Conservation (phyloP, 768 basidiomycete genomes). For the Lactifluus pinguis region DNA sequence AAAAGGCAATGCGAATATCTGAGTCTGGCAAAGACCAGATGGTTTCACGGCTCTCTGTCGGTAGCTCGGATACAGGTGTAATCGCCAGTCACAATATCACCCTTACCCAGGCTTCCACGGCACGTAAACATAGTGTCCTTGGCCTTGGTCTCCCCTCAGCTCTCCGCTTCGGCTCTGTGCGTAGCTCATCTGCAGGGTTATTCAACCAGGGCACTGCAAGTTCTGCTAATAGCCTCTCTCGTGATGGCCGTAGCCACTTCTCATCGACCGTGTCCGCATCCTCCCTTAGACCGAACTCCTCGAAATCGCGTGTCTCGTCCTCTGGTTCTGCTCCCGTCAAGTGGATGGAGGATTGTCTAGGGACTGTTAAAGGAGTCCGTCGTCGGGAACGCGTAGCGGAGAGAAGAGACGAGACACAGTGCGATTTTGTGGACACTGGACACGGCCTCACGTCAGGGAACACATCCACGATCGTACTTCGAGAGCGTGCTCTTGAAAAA, state of each 20-base stretch:
- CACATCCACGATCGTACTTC: no score
- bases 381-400: conserved; percentile 23
- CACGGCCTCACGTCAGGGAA: no score
- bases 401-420: conserved; percentile 35
- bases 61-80: conserved; percentile 62
- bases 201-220: conserved; percentile 27
- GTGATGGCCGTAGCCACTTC: conserved; percentile 24
- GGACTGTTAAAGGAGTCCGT: conserved; percentile 38
- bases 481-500: no score
- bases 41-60: conserved; percentile 40
- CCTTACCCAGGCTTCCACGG: not conserved
- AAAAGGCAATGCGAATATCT: conserved; percentile 15
- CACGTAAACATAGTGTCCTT: conserved; percentile 45
- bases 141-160: conserved; percentile 55
- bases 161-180: conserved; percentile 27
- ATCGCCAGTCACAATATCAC: conserved; percentile 29
- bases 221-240: conserved; percentile 10
- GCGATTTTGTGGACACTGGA: conserved; percentile 22
- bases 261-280: conserved; percentile 34
- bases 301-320: conserved; percentile 33
- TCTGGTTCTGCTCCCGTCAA: conserved; percentile 33
- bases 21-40: conserved; percentile 25
- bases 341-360: conserved; percentile 43
- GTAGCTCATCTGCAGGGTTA: conserved; percentile 14
- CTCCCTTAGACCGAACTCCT: conserved; percentile 41